phyloP scores from a whole-genome alignment of 805 yeast species.

The Alloascoidea africana region DNA sequence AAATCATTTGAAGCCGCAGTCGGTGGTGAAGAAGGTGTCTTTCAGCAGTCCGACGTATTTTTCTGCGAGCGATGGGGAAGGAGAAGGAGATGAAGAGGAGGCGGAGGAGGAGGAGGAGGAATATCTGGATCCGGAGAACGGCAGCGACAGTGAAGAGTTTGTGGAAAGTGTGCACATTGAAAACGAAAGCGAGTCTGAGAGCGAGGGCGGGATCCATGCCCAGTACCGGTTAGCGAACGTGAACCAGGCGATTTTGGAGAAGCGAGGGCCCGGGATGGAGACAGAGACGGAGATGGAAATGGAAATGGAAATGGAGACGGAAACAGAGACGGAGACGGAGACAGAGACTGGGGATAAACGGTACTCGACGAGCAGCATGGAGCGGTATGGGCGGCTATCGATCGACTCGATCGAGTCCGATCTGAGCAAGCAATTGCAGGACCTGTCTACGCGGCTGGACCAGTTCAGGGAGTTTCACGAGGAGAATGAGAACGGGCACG shows the following conservation, averaged over 20 bases:
- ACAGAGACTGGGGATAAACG: no score
- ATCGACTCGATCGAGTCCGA: conserved; percentile 1
- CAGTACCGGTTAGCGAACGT: background rate
- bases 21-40: background rate
- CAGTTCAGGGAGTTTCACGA: background rate
- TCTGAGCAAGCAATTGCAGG: background rate
- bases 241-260: background rate
- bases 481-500: background rate
- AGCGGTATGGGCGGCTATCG: no score
- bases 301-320: background rate
- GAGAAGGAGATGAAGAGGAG: background rate
- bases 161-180: background rate
- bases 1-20: background rate
- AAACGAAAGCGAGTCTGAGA: background rate
- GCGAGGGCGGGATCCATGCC: background rate
- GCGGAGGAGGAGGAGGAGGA: background rate
- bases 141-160: background rate
- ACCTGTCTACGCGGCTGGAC: background rate
- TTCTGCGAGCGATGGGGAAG: background rate
- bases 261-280: no score
- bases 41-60: background rate
- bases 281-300: background rate
- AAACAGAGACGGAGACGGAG: background rate
- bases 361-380: no score
- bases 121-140: background rate